phyloP scores from a whole-genome alignment of 192 early-diverging fungal genomes.

The Gryganskiella cystojenkinii region DNA sequence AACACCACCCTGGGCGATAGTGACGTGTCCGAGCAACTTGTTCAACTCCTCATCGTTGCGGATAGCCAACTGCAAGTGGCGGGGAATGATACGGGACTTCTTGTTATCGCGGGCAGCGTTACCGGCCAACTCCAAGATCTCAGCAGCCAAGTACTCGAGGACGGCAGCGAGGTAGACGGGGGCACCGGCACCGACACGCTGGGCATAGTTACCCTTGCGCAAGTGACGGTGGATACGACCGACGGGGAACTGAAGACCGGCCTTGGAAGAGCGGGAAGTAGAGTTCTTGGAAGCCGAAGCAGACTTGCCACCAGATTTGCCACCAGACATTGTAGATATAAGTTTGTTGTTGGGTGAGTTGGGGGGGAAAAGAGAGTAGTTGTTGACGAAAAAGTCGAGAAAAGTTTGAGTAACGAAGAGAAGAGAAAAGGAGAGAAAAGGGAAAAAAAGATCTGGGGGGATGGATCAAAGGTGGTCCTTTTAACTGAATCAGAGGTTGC shows the following conservation, averaged over 20 bases:
- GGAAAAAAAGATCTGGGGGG: not conserved
- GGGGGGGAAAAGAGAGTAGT: not conserved
- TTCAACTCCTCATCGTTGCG: constrained; percentile 89
- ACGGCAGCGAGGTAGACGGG: constrained; percentile 97
- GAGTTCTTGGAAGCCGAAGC: constrained; percentile 70
- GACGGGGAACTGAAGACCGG: constrained; percentile 97
- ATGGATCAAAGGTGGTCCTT: constrained; percentile 15
- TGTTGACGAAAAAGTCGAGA: not conserved
- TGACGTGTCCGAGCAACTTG: constrained; percentile 76
- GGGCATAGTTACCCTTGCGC: constrained; percentile 94
- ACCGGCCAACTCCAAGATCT: constrained; percentile 96
- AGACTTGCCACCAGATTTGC: constrained; percentile 81
- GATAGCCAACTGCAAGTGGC: constrained; percentile 95
- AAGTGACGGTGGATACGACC: constrained; percentile 97
- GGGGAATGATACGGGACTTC: constrained; percentile 95
- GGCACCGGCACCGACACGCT: constrained; percentile 91
- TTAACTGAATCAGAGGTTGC: too few species aligned
- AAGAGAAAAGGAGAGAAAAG: constrained; percentile 25
- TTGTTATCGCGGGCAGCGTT: constrained; percentile 96
- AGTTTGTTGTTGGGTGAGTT: constrained; percentile 13
- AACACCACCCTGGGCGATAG: constrained; percentile 94
- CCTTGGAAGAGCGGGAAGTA: constrained; percentile 81
- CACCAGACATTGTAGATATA: constrained; percentile 63
- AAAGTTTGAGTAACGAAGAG: constrained; percentile 2
- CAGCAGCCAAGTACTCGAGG: constrained; percentile 95